A percentile compares a stretch with the other conserved stretches of the same genome.
Conservation (phyloP, 768 basidiomycete genomes). For the Cystofilobasidium macerans region DNA sequence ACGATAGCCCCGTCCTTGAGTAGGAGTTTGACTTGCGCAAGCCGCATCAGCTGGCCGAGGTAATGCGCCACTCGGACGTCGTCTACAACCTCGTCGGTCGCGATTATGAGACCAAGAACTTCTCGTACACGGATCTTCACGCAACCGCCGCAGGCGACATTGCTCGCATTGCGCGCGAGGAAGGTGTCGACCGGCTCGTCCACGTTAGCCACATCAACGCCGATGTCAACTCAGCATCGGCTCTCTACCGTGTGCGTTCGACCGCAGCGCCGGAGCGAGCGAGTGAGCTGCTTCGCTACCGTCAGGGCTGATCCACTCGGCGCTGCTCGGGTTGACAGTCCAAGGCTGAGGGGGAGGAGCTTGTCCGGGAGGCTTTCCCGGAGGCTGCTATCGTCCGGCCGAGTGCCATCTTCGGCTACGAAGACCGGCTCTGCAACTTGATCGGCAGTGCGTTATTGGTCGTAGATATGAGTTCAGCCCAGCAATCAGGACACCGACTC, state of each 20-base stretch:
- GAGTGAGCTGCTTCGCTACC: too few relatives aligned
- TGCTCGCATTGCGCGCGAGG: constrained; percentile 64
- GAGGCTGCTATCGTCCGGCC: constrained; percentile 81
- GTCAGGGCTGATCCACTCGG: background rate
- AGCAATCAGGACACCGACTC: background rate
- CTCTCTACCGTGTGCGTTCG: constrained; percentile 54
- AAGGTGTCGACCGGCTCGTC: constrained; percentile 71
- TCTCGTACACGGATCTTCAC: constrained; percentile 67
- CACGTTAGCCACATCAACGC: constrained; percentile 96
- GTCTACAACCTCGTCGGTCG: constrained; percentile 93
- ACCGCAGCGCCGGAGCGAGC: too few relatives aligned
- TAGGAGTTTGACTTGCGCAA: constrained; percentile 95
- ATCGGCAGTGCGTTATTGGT: constrained; percentile 49
- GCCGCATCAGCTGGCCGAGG: constrained; percentile 83
- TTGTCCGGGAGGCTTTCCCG: constrained; percentile 70
- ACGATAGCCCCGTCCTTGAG: too few relatives aligned
- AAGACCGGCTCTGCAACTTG: constrained; percentile 86
- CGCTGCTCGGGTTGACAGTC: constrained; percentile 31
- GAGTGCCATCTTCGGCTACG: constrained; percentile 75
- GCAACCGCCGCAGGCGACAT: constrained; percentile 59
- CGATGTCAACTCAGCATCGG: constrained; percentile 59
- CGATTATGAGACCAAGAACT: constrained; percentile 95
- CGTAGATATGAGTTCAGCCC: background rate
- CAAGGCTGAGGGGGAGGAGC: constrained; percentile 81
- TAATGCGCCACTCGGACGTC: constrained; percentile 83